Evolutionary conservation across 108 stramenopile species (phyloP).

Genomic region (Thalassiosira profunda): DNA sequence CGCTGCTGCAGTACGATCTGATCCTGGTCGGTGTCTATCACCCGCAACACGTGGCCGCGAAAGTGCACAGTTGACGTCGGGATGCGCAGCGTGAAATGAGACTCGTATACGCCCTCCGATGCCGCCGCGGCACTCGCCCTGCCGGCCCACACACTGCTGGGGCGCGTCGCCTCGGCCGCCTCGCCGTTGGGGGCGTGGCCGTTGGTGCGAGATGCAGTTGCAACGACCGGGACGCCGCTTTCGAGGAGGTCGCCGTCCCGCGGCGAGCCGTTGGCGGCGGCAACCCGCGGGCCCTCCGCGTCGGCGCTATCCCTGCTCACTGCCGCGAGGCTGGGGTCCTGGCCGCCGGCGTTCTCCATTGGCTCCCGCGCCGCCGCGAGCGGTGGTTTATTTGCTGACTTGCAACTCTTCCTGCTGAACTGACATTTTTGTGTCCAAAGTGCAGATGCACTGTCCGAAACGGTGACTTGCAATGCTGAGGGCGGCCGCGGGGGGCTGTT

Average conservation of each 20-base stretch:
- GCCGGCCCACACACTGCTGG: neutral
- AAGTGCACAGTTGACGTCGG: conserved; percentile 56
- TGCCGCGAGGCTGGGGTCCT: no score
- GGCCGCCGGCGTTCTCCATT: no score
- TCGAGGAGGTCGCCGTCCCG: neutral
- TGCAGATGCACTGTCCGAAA: no score
- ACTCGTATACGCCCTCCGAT: conserved; percentile 34
- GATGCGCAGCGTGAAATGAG: conserved; percentile 60
- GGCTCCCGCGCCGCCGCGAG: no score
- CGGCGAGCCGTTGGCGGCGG: neutral
- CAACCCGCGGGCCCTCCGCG: neutral
- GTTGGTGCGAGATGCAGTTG: neutral
- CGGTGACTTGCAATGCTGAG: no score
- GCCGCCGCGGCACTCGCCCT: neutral
- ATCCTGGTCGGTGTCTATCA: conserved; percentile 43
- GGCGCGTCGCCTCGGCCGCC: neutral
- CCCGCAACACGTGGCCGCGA: conserved; percentile 40
- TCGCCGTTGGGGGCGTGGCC: neutral
- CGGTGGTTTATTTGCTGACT: no score
- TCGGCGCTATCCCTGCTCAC: neutral
- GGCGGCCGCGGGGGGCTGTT: no score
- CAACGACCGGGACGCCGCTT: neutral
- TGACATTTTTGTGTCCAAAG: no score
- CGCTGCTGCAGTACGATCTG: conserved; percentile 63
- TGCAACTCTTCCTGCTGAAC: no score